Percentiles rank a stretch among this genome's conserved stretches.
Conservation (phyloP, 2,329 filamentous ascomycete species). For the Fusarium verrucosum region DNA sequence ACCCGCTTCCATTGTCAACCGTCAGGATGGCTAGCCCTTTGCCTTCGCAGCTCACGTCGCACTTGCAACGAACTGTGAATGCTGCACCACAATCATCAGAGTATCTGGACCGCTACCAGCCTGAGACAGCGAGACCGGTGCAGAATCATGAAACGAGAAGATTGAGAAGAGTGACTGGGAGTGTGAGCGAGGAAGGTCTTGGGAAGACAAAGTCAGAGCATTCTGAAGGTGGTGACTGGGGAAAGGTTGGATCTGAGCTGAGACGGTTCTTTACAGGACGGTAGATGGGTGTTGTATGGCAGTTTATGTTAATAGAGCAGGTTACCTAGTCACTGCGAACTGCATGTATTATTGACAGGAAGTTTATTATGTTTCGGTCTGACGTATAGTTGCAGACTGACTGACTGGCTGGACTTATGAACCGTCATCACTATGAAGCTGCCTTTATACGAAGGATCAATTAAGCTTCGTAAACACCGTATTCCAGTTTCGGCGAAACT, state of each 20-base stretch:
- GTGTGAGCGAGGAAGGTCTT: slow-evolving; percentile 16
- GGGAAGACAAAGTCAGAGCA: slow-evolving; percentile 4
- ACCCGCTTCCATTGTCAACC: slow-evolving; percentile 29
- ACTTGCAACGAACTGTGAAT: slow-evolving; percentile 17
- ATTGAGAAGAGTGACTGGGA: slow-evolving; percentile 12
- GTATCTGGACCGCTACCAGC: slow-evolving; percentile 49
- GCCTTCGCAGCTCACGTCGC: slow-evolving; percentile 26
- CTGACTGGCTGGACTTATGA: background rate
- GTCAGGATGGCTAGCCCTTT: slow-evolving; percentile 25
- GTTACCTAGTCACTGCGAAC: background rate
- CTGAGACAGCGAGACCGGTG: slow-evolving; percentile 18
- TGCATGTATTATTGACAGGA: background rate
- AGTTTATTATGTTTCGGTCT: background rate
- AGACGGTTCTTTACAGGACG: slow-evolving; percentile 39
- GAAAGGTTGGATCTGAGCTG: slow-evolving; percentile 40
- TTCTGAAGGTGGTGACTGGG: slow-evolving; percentile 22
- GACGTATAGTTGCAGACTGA: background rate
- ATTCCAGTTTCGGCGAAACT: background rate
- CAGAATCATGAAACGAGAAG: slow-evolving; percentile 17
- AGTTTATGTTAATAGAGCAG: background rate
- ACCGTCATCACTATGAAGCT: background rate
- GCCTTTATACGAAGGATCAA: background rate
- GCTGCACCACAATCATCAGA: slow-evolving; percentile 46
- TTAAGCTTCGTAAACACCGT: background rate
- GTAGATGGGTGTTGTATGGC: slow-evolving; percentile 6